phyloP scores from a whole-genome alignment of 2,329 filamentous ascomycete species.

The Epichloe festucae region DNA sequence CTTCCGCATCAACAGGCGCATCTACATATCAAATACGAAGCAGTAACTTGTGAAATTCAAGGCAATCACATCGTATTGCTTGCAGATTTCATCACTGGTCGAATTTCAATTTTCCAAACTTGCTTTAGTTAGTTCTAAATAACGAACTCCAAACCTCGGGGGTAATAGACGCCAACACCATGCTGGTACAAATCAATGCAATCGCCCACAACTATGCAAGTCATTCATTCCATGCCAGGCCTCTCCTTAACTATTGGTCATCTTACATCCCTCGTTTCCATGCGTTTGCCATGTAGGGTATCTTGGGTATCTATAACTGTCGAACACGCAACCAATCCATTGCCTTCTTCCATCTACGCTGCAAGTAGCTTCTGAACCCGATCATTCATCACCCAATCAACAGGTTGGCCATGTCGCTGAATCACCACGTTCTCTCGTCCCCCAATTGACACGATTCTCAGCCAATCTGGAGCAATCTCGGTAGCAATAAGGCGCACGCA shows the following conservation, averaged over 20 bases:
- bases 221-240: background rate
- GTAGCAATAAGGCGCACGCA: conserved; percentile 38
- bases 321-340: background rate
- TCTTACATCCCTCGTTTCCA: background rate
- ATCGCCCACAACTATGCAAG: background rate
- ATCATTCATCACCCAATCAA: conserved; percentile 24
- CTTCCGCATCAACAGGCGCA: too few species aligned
- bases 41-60: too few species aligned
- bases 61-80: too few species aligned
- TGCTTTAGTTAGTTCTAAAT: background rate
- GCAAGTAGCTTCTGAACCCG: conserved; percentile 22
- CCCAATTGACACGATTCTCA: conserved; percentile 37
- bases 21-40: too few species aligned
- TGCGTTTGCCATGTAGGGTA: background rate
- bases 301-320: background rate
- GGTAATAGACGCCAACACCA: conserved; percentile 8
- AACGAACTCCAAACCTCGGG: background rate
- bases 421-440: conserved; percentile 45
- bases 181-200: background rate
- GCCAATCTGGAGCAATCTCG: conserved; percentile 45
- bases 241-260: background rate
- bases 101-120: background rate
- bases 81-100: background rate
- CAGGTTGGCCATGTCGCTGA: conserved; percentile 30
- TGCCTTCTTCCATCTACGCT: conserved; percentile 5